A percentile compares a stretch with the other conserved stretches of the same genome.
Evolutionary conservation across 2,329 filamentous ascomycete species (phyloP).

Genomic region (Colletotrichum gigasporum): DNA sequence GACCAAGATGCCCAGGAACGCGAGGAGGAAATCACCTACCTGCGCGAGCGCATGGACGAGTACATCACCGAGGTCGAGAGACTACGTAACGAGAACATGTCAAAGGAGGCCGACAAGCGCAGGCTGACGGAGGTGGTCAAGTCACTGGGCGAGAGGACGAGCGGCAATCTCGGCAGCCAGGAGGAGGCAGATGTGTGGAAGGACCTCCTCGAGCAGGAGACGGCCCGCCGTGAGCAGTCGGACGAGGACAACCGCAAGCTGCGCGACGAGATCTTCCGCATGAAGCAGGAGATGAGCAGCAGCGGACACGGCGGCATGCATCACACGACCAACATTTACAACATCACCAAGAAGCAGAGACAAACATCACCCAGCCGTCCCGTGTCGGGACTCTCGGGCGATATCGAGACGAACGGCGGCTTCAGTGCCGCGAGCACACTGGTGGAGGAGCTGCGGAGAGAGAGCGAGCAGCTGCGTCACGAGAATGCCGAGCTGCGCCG

Average conservation of each 20-base stretch:
- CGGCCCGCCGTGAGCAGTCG: constrained; percentile 84
- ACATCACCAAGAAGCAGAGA: constrained; percentile 66
- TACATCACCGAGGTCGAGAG: constrained; percentile 87
- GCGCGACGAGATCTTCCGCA: constrained; percentile 82
- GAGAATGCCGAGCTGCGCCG: constrained; percentile 93
- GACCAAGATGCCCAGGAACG: constrained; percentile 72
- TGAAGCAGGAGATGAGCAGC: constrained; percentile 68
- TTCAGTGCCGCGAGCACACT: constrained; percentile 72
- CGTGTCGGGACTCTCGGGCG: constrained; percentile 58
- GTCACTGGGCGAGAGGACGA: constrained; percentile 59
- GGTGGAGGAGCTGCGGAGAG: constrained; percentile 77
- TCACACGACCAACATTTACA: constrained; percentile 74
- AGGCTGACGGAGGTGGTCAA: constrained; percentile 84
- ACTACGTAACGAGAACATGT: constrained; percentile 79
- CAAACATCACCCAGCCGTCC: constrained; percentile 60
- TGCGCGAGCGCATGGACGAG: constrained; percentile 86
- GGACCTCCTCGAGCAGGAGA: constrained; percentile 92
- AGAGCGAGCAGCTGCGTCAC: constrained; percentile 81
- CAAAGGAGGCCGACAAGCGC: constrained; percentile 85
- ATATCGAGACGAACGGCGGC: constrained; percentile 60
- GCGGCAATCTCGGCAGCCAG: constrained; percentile 61
- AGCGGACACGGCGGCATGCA: constrained; percentile 50
- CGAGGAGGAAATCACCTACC: constrained; percentile 86
- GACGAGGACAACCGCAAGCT: constrained; percentile 89
- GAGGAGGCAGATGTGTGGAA: constrained; percentile 90